Percentiles rank a stretch among this genome's conserved stretches.
These are phyloP conservation scores for Cubamyces lactineus DNA, from an alignment of 768 basidiomycete species.

Conservation along the genomic window DNA sequence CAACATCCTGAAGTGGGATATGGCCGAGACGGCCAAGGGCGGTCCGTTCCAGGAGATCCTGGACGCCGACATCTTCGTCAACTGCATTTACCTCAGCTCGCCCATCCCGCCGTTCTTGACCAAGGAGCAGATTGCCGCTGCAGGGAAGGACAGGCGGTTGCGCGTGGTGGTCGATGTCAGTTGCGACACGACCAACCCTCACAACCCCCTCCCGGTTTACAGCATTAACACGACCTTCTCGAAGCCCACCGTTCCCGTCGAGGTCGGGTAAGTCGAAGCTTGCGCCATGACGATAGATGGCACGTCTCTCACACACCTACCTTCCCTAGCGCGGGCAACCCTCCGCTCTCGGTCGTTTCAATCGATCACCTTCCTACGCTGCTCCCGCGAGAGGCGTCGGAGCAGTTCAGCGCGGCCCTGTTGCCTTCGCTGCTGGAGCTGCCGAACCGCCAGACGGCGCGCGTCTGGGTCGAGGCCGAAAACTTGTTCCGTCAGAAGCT, in stretches of 20 bases:
- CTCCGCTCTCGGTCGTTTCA: constrained; percentile 82
- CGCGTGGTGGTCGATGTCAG: constrained; percentile 94
- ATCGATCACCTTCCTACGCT: constrained; percentile 97
- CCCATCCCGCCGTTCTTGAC: constrained; percentile 85
- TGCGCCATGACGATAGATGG: constrained; percentile 22
- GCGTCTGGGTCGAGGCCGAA: constrained; percentile 91
- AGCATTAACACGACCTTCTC: constrained; percentile 91
- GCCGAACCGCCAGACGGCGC: constrained; percentile 62
- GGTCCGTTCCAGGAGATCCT: constrained; percentile 96
- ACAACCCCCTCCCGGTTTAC: constrained; percentile 98
- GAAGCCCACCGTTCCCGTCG: constrained; percentile 87
- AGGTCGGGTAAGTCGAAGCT: constrained; percentile 63
- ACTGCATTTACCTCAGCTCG: constrained; percentile 97
- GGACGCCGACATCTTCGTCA: constrained; percentile 96
- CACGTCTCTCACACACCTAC: constrained; percentile 6
- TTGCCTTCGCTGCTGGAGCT: constrained; percentile 83
- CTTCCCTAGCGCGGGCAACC: constrained; percentile 55
- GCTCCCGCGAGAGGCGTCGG: constrained; percentile 93
- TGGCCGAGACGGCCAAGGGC: constrained; percentile 95
- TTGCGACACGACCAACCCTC: constrained; percentile 98
- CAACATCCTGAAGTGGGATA: constrained; percentile 96
- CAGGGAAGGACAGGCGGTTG: constrained; percentile 68
- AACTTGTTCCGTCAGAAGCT: constrained; percentile 74
- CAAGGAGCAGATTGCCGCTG: constrained; percentile 66
- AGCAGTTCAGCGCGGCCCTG: constrained; percentile 91